phyloP scores from a whole-genome alignment of 2,329 filamentous ascomycete genomes.

The Sporothrix phasma region DNA sequence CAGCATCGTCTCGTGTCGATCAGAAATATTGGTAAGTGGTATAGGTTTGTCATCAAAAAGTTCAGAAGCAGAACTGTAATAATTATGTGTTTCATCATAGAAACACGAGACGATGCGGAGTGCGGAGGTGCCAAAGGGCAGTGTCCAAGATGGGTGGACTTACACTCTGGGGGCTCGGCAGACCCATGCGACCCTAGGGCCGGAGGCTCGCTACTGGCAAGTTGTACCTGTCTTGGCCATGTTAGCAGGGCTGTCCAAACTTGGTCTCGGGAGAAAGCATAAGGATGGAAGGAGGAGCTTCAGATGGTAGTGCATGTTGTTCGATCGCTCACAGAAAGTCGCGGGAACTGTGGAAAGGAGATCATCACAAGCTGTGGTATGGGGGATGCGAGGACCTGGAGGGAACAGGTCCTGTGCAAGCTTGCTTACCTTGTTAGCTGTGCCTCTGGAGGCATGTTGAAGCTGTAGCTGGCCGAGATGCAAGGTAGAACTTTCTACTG shows the following conservation, averaged over 20 bases:
- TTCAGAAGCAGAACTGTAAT: constrained; percentile 71
- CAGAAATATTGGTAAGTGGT: constrained; percentile 43
- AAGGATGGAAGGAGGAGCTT: constrained; percentile 30
- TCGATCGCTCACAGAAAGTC: constrained; percentile 48
- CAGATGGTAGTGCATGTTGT: constrained; percentile 75
- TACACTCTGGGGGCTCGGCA: constrained; percentile 8
- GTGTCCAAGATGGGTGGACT: neutral
- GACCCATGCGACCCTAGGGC: too few species aligned
- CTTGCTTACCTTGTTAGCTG: constrained; percentile 3
- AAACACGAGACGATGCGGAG: constrained; percentile 26
- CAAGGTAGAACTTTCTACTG: neutral
- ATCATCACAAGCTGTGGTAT: constrained; percentile 40
- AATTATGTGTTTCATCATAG: constrained; percentile 52
- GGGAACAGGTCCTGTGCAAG: neutral
- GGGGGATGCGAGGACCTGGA: neutral
- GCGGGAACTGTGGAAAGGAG: constrained; percentile 49
- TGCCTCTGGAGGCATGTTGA: neutral
- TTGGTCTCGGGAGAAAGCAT: neutral
- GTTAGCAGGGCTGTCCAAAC: constrained; percentile 4
- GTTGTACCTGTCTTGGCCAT: neutral
- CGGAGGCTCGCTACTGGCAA: neutral
- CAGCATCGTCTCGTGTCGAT: constrained; percentile 15
- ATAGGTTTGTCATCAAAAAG: constrained; percentile 50
- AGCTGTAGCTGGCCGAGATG: neutral
- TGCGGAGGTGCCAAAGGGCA: neutral